Percentiles rank a stretch among this genome's conserved stretches.
phyloP scores from a whole-genome alignment of 345 rosid species.

The Lenwebbia sp. region DNA sequence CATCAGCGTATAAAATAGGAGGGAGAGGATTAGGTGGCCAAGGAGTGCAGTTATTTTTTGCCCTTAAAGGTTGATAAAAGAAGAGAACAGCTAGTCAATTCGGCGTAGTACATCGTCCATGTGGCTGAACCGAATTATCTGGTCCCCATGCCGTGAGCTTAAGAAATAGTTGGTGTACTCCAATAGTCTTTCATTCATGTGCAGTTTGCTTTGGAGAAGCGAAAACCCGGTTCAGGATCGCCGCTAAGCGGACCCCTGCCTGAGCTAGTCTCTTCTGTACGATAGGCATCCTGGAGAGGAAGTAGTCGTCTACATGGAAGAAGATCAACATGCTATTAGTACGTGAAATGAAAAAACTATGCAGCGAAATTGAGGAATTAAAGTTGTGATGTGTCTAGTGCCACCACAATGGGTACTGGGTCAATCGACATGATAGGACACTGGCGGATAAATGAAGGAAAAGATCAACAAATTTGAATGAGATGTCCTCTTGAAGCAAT shows the following conservation, averaged over 20 bases:
- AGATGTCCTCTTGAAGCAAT: not conserved
- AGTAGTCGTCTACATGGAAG: conserved; percentile 50
- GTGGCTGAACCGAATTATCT: not conserved
- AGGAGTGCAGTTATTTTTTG: not conserved
- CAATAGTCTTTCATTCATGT: conserved; percentile 16
- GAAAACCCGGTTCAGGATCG: conserved; percentile 71
- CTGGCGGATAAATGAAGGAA: not conserved
- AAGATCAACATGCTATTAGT: not conserved
- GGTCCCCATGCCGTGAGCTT: not conserved
- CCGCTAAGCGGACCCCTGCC: conserved; percentile 75
- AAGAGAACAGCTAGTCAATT: not conserved
- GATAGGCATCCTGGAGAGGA: conserved; percentile 65
- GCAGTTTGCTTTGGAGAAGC: conserved; percentile 27
- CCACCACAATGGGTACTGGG: not conserved
- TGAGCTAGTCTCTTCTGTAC: conserved; percentile 85
- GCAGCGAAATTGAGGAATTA: not conserved
- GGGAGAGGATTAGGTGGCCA: not conserved
- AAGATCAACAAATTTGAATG: not conserved
- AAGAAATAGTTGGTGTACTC: not conserved
- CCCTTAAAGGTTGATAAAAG: conserved; percentile 5
- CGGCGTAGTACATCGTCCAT: not conserved
- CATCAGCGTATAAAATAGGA: not conserved
- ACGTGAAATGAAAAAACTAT: not conserved
- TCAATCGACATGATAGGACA: not conserved
- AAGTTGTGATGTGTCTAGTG: not conserved